Evolutionary conservation across 75 land plant species (phyloP).

Genomic region (Selaginella moellendorffii): DNA sequence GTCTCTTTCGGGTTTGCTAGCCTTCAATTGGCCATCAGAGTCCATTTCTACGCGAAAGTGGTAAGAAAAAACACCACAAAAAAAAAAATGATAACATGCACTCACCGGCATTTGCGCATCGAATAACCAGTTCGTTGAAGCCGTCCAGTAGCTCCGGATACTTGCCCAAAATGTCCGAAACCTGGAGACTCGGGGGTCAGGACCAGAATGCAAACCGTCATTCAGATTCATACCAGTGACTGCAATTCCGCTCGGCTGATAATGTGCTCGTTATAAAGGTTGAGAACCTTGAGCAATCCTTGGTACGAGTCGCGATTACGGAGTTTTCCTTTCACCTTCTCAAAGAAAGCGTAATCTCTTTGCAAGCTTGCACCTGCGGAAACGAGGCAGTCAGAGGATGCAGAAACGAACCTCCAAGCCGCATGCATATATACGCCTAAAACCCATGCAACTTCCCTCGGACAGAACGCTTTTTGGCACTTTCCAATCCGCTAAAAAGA

Average conservation of each 20-base stretch:
- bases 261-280: constrained; percentile 77
- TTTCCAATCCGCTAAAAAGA: too few species aligned
- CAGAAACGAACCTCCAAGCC: too few species aligned
- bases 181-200: constrained; percentile 23
- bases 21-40: background rate
- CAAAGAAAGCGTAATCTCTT: constrained; percentile 58
- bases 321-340: constrained; percentile 68
- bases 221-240: constrained; percentile 50
- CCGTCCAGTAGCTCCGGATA: constrained; percentile 79
- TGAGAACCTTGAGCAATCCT: constrained; percentile 79
- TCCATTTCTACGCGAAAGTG: background rate
- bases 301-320: constrained; percentile 57
- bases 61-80: too few species aligned
- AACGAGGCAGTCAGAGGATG: background rate
- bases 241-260: constrained; percentile 60
- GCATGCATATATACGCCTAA: background rate
- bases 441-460: too few species aligned
- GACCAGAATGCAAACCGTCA: too few species aligned
- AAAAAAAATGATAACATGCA: too few species aligned
- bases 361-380: background rate
- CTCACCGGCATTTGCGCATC: constrained; percentile 76
- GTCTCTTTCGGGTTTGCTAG: background rate
- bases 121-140: constrained; percentile 66
- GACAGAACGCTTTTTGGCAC: too few species aligned
- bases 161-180: constrained; percentile 68